A percentile compares a stretch with the other conserved stretches of the same genome.
Evolutionary conservation across 768 basidiomycete genomes (phyloP).

Genomic region (Trametes cubensis): DNA sequence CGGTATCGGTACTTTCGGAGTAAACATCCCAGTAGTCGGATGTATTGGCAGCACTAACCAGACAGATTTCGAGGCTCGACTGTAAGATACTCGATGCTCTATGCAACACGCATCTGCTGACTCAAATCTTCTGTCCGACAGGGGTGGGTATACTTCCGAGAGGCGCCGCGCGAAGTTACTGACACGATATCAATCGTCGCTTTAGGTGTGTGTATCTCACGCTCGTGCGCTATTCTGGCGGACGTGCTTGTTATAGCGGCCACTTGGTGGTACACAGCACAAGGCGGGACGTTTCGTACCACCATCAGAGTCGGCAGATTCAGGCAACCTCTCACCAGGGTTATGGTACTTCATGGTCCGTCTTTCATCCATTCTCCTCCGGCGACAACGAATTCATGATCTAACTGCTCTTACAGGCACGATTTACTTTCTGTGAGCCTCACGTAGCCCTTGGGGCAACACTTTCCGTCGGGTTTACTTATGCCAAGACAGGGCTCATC

Average conservation of each 20-base stretch:
- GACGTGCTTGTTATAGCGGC: not conserved
- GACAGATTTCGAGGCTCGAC: not conserved
- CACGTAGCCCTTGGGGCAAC: not conserved
- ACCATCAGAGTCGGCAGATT: not conserved
- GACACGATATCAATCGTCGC: not conserved
- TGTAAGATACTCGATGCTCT: not conserved
- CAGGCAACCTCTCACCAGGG: not conserved
- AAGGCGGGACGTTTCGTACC: not conserved
- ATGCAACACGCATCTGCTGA: too few relatives aligned
- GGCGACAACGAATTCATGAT: too few relatives aligned
- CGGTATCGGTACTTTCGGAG: not conserved
- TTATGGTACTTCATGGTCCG: not conserved
- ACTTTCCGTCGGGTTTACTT: too few relatives aligned
- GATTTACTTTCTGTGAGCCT: not conserved
- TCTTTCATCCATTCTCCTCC: not conserved
- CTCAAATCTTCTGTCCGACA: too few relatives aligned
- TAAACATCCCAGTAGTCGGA: not conserved
- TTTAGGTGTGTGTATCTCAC: not conserved
- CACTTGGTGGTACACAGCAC: not conserved
- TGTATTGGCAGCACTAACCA: not conserved
- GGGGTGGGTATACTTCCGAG: too few relatives aligned
- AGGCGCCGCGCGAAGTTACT: too few relatives aligned
- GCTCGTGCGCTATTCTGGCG: not conserved
- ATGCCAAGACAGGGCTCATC: not conserved
- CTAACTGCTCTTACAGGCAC: not conserved